Evolutionary conservation across 441 rosid species (phyloP).

Genomic region (Metrosideros polymorpha): DNA sequence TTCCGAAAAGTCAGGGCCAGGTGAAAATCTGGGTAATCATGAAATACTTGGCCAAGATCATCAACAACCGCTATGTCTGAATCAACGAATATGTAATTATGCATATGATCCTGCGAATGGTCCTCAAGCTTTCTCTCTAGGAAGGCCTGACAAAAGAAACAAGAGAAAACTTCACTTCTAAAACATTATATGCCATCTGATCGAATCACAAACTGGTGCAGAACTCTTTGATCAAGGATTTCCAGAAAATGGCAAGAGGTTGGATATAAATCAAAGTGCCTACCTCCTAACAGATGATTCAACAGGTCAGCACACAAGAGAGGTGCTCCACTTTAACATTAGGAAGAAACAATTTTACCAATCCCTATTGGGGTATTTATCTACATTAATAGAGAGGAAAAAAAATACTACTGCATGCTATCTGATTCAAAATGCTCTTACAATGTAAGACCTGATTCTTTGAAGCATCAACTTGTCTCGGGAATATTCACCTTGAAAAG

Average conservation of each 20-base stretch:
- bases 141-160: conserved; percentile 39
- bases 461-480: conserved; percentile 92
- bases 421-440: conserved; percentile 57
- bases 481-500: conserved; percentile 73
- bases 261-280: not conserved
- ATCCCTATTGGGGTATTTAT: not conserved
- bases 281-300: not conserved
- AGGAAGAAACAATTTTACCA: not conserved
- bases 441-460: conserved; percentile 96
- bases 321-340: not conserved
- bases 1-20: conserved; percentile 87
- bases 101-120: conserved; percentile 19
- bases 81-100: conserved; percentile 79
- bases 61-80: conserved; percentile 81
- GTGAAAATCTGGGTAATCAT: conserved; percentile 48
- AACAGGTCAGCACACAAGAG: not conserved
- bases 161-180: not conserved
- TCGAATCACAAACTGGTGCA: not conserved
- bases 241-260: not conserved
- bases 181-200: not conserved
- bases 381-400: not conserved
- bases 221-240: not conserved
- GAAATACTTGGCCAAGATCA: conserved; percentile 56
- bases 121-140: conserved; percentile 51
- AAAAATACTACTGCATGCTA: conserved; percentile 43